Percentiles rank a stretch among this genome's conserved stretches.
Conservation (phyloP, 345 rosid genomes). For the Arabidopsis thaliana region DNA sequence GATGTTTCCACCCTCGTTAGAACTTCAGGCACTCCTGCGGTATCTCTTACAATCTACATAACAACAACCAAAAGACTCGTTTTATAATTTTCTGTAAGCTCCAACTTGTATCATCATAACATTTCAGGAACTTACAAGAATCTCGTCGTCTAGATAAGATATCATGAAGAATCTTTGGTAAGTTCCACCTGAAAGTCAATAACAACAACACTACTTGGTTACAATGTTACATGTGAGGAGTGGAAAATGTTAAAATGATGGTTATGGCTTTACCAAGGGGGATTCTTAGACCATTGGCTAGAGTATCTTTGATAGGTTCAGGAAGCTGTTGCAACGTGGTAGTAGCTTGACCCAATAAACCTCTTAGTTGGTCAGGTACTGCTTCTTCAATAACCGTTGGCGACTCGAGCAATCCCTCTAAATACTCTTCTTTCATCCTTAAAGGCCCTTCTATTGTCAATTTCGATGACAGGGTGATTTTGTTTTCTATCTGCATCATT, state of each 20-base stretch:
- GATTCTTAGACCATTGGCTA: slow-evolving; percentile 69
- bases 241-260: neutral
- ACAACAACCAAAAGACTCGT: neutral
- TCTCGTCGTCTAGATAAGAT: slow-evolving; percentile 93
- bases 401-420: slow-evolving; percentile 76
- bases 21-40: slow-evolving; percentile 83
- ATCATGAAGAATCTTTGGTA: slow-evolving; percentile 93
- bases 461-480: slow-evolving; percentile 62
- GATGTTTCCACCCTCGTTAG: slow-evolving; percentile 76
- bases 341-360: slow-evolving; percentile 71
- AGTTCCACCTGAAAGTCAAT: slow-evolving; percentile 60
- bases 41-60: slow-evolving; percentile 74
- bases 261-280: slow-evolving; percentile 70
- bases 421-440: slow-evolving; percentile 88
- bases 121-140: slow-evolving; percentile 31
- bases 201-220: neutral
- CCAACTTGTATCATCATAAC: neutral
- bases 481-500: slow-evolving; percentile 72
- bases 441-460: slow-evolving; percentile 87
- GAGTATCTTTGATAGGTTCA: slow-evolving; percentile 63
- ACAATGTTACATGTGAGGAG: neutral
- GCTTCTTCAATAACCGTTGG: slow-evolving; percentile 83
- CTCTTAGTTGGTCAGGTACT: slow-evolving; percentile 81
- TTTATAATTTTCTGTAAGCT: neutral
- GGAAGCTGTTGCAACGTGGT: slow-evolving; percentile 75